Base-by-base conservation (phyloP, 2,329 filamentous ascomycete species). In the Claviceps quebecensis region DNA sequence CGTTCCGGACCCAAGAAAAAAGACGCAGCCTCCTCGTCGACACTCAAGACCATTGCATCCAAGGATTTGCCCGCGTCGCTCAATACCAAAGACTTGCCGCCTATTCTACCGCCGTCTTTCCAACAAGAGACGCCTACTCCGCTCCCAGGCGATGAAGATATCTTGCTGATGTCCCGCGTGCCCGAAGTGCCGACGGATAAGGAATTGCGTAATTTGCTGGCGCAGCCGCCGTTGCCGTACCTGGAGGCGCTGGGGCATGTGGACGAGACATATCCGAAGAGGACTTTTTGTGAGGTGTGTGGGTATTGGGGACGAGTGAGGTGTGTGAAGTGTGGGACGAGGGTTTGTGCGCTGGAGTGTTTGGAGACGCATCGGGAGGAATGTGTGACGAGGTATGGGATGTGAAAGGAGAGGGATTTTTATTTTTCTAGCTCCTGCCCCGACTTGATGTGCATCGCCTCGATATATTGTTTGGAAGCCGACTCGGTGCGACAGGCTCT, bases 291-390 rank as follows among this genome's bases (percentile, higher is more conserved):
- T 66, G 83, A 84, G 62, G 80, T 88, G 36, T 91, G 86, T 62
- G 86, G 86, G 14, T 90, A 89, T 66, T 90, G 86, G 86, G 86
- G 86, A 2, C 72, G 81, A 41, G 81, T 87, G 45, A 77, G 76
- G 65, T 91, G 86, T 68, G 76, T 83, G 64, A 87, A 85, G 69
- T 91, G 86, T 67, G 85, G 85, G n/a, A 78, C 77, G 45, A 74
- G 83, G 59, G 81, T 87, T n/a, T 91, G 86, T 64, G 85, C 84
- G 40, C 65, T 90, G 57, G 82, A 86, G 53, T 90, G 86, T 60
- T 73, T 88, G 59, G 80, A 81, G 60, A 72, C 76, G 55, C 86
- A 91, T 64, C 76, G 81, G 50, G 83, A 86, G 65, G 84, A 85
- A 58, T 84, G 82, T 58, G 75, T 87, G 55, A 77, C 80, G 53